Base-by-base conservation (phyloP, 768 basidiomycete genomes). In the Trametes villosa region DNA sequence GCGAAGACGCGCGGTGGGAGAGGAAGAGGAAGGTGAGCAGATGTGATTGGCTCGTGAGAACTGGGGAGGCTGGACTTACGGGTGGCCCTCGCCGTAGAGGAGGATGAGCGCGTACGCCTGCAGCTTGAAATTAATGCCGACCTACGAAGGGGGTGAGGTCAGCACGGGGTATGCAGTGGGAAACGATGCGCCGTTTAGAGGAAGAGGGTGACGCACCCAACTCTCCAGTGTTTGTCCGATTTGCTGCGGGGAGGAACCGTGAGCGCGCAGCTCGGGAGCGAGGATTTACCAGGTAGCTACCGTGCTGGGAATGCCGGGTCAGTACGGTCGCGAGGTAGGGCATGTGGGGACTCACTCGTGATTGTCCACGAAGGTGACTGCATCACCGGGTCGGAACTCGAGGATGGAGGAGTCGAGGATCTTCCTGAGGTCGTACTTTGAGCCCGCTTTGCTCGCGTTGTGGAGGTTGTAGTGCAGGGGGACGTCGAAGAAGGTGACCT, bases 401-500 rank as follows among this genome's bases (percentile, higher is more conserved):
- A 92, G 80, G 12, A 98, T 72, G 1, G 91, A 89, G 46, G 82
- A 78, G 52, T 88, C 78, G 40, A 95, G 76, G 61, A 98, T 87
- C 31, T 71, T 83, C 61, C 93, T 78, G 46, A 98, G 79, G 74
- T 96, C 94, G 67, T 86, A 96, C 18, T 79, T 76, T 34, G 80
- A 78, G 30, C 87, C 82, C 17, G 77, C 77, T 62, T 85, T 83
- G 71, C 92, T 91, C 13, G 95, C 95, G 60, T 81, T 78, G 68
- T 88, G 80, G 69, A 96, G 88, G 65, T 92, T 93, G 74, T 86
- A 81, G 69, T 98, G 95, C 22, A 98, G 79, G 20, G 93, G 92
- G 8, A 93, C 92, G 70, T 97, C 95, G 65, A 97, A 97, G 70
- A 96, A 93, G 0, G 94, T 82, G 12, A 90, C 86, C 88, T 96